Conservation (phyloP, 2,329 filamentous ascomycete genomes). For the Parastagonospora nodorum region DNA sequence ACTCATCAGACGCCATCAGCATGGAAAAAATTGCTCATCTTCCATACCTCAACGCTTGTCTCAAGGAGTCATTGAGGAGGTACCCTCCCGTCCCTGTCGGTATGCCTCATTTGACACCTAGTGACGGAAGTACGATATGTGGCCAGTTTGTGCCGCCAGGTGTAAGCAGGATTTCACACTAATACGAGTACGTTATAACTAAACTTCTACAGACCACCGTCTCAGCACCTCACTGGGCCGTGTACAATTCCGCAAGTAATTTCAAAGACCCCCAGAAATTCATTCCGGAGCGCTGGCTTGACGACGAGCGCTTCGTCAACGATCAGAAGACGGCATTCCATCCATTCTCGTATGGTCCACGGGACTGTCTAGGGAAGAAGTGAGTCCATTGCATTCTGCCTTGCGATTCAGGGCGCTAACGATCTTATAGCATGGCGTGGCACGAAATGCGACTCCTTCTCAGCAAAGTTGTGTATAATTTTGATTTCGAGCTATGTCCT, state of each 20-base stretch:
- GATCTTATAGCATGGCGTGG: slow-evolving; percentile 20
- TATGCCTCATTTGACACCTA: slow-evolving; percentile 33
- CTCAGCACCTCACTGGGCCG: no score
- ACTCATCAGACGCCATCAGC: slow-evolving; percentile 23
- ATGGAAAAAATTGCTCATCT: slow-evolving; percentile 30
- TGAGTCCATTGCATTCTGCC: slow-evolving; percentile 19
- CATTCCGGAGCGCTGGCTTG: slow-evolving; percentile 47
- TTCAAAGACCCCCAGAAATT: slow-evolving; percentile 30
- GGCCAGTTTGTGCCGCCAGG: slow-evolving; percentile 28
- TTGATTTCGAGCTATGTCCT: slow-evolving; percentile 29
- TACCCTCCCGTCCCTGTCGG: slow-evolving; percentile 39
- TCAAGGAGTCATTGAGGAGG: slow-evolving; percentile 31
- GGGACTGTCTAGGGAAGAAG: slow-evolving; percentile 41
- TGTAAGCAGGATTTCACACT: no score
- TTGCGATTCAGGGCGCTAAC: slow-evolving; percentile 4
- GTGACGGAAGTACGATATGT: slow-evolving; percentile 27
- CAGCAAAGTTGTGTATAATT: slow-evolving; percentile 29
- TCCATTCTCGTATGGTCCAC: slow-evolving; percentile 35
- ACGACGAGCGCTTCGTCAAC: slow-evolving; percentile 32
- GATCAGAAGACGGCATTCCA: slow-evolving; percentile 41
- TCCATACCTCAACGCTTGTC: slow-evolving; percentile 34
- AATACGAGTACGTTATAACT: no score
- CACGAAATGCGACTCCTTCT: slow-evolving; percentile 37
- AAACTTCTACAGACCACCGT: no score
- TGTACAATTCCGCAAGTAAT: slow-evolving; percentile 34